These are phyloP conservation scores for Ganoderma resinaceum DNA, from an alignment of 1,284 basidiomycete genomes.

Conservation along the genomic window DNA sequence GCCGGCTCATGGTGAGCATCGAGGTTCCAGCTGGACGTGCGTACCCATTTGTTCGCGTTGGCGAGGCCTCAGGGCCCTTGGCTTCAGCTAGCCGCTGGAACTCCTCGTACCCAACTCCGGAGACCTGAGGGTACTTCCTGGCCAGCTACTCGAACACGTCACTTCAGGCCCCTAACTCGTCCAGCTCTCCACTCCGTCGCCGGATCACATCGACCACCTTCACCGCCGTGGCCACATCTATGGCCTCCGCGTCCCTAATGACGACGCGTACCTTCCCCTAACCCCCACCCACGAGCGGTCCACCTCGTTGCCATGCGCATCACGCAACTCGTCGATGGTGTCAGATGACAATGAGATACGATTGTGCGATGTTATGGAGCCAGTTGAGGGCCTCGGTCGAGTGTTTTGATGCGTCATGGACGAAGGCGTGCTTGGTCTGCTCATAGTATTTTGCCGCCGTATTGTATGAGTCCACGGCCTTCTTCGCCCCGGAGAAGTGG, in stretches of 20 bases:
- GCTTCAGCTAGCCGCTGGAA: slow-evolving; percentile 41
- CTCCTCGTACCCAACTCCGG: slow-evolving; percentile 43
- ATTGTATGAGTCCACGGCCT: slow-evolving; percentile 36
- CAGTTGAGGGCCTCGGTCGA: slow-evolving; percentile 48
- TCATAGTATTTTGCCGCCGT: slow-evolving; percentile 42
- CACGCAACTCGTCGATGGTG: slow-evolving; percentile 48
- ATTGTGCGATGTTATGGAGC: slow-evolving; percentile 48
- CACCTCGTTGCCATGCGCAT: slow-evolving; percentile 51
- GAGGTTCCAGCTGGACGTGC: not conserved
- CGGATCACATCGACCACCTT: slow-evolving; percentile 42
- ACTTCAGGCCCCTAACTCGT: slow-evolving; percentile 42
- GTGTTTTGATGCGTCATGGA: slow-evolving; percentile 41
- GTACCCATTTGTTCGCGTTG: slow-evolving; percentile 42
- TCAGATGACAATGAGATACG: slow-evolving; percentile 49
- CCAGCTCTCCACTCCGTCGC: slow-evolving; percentile 36
- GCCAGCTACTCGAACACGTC: slow-evolving; percentile 38
- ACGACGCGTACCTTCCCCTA: slow-evolving; percentile 47
- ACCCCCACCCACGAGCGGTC: slow-evolving; percentile 46
- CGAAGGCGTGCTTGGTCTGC: slow-evolving; percentile 45
- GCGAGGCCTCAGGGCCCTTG: slow-evolving; percentile 45
- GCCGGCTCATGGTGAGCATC: not conserved
- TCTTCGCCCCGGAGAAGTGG: slow-evolving; percentile 31
- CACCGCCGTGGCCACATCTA: slow-evolving; percentile 40
- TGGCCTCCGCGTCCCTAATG: slow-evolving; percentile 37
- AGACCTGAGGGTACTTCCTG: slow-evolving; percentile 43